Base-by-base conservation (phyloP, 1,139 yeast genomes). In the Zygoascus sp. region DNA sequence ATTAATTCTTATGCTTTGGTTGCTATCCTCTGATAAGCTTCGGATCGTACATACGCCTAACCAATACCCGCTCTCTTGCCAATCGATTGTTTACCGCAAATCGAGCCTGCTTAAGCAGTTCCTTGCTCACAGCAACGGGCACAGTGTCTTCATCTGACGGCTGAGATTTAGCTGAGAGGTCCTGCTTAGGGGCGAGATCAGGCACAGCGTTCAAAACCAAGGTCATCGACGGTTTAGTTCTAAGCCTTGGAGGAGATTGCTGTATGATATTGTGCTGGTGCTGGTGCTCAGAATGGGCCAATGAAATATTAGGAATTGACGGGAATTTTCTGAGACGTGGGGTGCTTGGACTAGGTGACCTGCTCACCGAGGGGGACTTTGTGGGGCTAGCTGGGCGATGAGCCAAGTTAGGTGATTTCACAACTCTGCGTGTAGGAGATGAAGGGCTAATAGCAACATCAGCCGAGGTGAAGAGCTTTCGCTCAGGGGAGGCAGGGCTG, bases 71-170 rank as follows among this genome's bases (percentile, higher is more conserved):
- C 44, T 61, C 65, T n/a, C 59, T 47, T 21, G 58, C 62, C 28
- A 61, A 49, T 15, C 63, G 51, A 28, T 53, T 50, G 32, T 53
- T 52, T 19, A 61, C 65, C 2, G 64, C 63, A 22, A 56, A 50
- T n/a, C 63, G 51, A 1, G 64, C 59, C 42, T 60, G 63, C n/a
- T 53, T 54, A 52, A 58, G 50, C 22, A 59, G 50, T 40, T 58
- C 62, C 19, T 48, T 49, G 15, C 49, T 45, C 28, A 50, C 49
- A 11, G 52, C 52, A 17, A 53, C 58, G 22, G 41, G 35, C 9
- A 50, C 43, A 7, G 48, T 44, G 23, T 30, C 48, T 7, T 30
- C 36, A 13, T 30, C 41, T 13, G 28, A 11, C 16, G 32, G 20
- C 27, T 20, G 23, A 9, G 11, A 19, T 16, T 25, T 13, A 13